Evolutionary conservation across 495 filamentous ascomycete species (phyloP).

Genomic region (Lasiosphaeria ovina): DNA sequence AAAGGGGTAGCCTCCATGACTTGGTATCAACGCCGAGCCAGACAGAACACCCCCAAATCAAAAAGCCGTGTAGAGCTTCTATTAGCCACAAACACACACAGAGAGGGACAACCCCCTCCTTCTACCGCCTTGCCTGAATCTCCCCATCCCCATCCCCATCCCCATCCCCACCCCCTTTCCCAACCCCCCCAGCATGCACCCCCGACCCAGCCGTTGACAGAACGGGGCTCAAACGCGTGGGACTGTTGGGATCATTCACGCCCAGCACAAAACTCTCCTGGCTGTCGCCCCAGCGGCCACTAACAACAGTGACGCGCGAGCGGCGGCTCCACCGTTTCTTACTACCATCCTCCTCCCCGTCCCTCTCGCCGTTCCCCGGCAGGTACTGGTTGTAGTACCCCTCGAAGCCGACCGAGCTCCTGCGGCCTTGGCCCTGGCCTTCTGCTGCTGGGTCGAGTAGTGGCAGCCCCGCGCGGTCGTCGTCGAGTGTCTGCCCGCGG

Average conservation of each 20-base stretch:
- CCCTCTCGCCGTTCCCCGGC: too few species aligned
- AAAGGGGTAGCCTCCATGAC: background rate
- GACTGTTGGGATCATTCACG: constrained; percentile 29
- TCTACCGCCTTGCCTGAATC: background rate
- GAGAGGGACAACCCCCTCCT: background rate
- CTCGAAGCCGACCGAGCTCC: constrained; percentile 26
- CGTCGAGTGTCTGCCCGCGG: constrained; percentile 10
- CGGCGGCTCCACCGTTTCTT: constrained; percentile 14
- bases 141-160: background rate
- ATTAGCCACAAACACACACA: too few species aligned
- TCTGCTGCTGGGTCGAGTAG: background rate
- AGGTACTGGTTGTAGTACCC: constrained; percentile 27
- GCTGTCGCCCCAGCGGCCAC: constrained; percentile 23
- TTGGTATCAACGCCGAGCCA: background rate
- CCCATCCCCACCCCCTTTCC: background rate
- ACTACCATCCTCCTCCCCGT: constrained; percentile 7
- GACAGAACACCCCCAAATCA: background rate
- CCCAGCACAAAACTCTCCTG: constrained; percentile 31
- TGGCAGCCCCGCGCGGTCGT: constrained; percentile 16
- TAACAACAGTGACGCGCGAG: constrained; percentile 9
- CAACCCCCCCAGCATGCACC: background rate
- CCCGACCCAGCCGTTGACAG: constrained; percentile 16
- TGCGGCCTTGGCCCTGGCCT: constrained; percentile 6
- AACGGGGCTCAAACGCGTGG: constrained; percentile 28
- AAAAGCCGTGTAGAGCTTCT: background rate